Evolutionary conservation across 2,329 filamentous ascomycete genomes (phyloP), one percentile per base, ranked within the genome.

Genomic region (Huntiella omanensis): DNA sequence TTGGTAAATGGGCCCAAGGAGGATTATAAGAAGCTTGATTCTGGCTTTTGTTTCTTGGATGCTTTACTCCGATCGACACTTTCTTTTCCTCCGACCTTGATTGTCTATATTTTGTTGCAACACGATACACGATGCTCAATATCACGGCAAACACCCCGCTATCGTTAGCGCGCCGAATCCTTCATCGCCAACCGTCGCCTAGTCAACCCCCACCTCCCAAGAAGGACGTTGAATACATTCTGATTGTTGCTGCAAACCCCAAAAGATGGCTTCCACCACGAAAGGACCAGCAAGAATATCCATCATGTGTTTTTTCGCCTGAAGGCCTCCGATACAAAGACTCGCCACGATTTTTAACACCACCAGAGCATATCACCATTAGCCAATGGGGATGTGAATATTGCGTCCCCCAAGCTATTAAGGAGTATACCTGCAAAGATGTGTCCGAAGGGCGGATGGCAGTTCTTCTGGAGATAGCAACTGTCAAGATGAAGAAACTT

Each of bases 341-440:
- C 43, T 49, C 39, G 4, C 33, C 43, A 17, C 47, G 43, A 5
- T 43, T 49, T 8, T 12, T 34, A 7, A 40, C 46, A 12, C 38
- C 17, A 28, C 19, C 35, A 35, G 46, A 38, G 16, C 45, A 40
- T 22, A 40, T 49, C 4, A 43, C 47, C n/a, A 46, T 49, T 15
- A 49, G 43, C 40, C 39, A 46, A 16, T 49, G 47, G 47, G 47
- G 47, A 8, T 49, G 47, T 13, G 43, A 49, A 12, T 42, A 45
- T 35, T 49, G 47, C 17, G 32, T 49, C 33, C 15, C 39, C 17
- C 43, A 49, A 19, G 34, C 35, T 3, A 45, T 49, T 40, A 38
- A 40, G 7, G 47, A 45, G 33, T 40, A 22, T 39, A 39, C 17
- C 12, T n/a, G 38, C 10, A 35, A 33, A 4, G 35, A 43, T 5